A percentile compares a stretch with the other conserved stretches of the same genome.
phyloP scores from a whole-genome alignment of 306 rosid species.

The Cucurbita pepo region DNA sequence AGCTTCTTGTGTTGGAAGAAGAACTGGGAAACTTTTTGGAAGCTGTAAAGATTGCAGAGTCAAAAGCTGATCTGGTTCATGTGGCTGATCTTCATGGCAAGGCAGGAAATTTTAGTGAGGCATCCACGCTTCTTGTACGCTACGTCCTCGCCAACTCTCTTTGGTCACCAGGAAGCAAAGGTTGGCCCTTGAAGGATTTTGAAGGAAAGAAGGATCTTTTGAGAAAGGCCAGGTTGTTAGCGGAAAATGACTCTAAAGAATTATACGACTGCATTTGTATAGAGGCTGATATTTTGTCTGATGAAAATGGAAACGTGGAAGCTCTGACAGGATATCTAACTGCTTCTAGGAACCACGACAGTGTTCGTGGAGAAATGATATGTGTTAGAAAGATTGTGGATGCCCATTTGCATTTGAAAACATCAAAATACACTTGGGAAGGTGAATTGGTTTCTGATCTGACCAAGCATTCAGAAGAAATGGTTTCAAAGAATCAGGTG shows the following conservation, averaged over 20 bases:
- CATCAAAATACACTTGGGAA: slow-evolving; percentile 25
- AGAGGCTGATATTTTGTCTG: slow-evolving; percentile 33
- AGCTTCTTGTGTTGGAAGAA: slow-evolving; percentile 50
- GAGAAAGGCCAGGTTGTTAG: slow-evolving; percentile 31
- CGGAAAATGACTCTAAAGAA: slow-evolving; percentile 16
- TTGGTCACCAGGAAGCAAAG: slow-evolving; percentile 48
- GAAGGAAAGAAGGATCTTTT: slow-evolving; percentile 27
- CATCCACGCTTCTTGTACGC: slow-evolving; percentile 22
- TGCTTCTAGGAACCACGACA: slow-evolving; percentile 19
- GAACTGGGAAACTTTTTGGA: slow-evolving; percentile 49
- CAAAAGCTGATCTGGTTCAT: slow-evolving; percentile 27
- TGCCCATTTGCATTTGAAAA: slow-evolving; percentile 22
- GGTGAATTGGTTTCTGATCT: slow-evolving; percentile 17
- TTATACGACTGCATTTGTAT: slow-evolving; percentile 22
- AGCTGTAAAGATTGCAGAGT: slow-evolving; percentile 41
- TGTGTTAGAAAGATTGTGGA: slow-evolving; percentile 46
- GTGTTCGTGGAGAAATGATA: slow-evolving; percentile 34
- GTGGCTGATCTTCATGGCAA: slow-evolving; percentile 40
- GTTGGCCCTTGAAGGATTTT: slow-evolving; percentile 56
- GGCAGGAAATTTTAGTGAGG: slow-evolving; percentile 34
- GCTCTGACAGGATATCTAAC: slow-evolving; percentile 17
- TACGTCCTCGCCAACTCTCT: slow-evolving; percentile 42
- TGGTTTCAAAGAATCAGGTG: slow-evolving; percentile 14
- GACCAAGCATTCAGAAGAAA: slow-evolving; percentile 11
- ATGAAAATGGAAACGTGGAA: slow-evolving; percentile 7